phyloP scores from a whole-genome alignment of 805 yeast species.

The Torulaspora gathmanii region DNA sequence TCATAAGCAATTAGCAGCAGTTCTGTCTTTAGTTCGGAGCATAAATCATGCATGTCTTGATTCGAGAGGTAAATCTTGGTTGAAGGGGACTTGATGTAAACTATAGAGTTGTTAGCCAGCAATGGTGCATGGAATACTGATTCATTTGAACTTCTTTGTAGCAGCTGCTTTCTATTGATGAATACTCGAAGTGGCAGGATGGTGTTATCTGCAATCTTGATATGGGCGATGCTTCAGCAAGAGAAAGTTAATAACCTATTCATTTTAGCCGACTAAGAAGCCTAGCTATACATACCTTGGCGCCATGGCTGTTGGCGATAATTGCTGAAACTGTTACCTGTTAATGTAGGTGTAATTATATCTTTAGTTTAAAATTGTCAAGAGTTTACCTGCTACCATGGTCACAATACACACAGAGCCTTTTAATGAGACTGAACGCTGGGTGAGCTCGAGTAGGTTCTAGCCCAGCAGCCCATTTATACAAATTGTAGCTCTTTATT shows the following conservation, averaged over 20 bases:
- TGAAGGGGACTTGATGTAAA: slow-evolving; percentile 30
- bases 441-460: too few species aligned
- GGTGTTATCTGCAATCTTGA: slow-evolving; percentile 21
- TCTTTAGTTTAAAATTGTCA: too few species aligned
- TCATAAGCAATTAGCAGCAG: slow-evolving; percentile 29
- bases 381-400: too few species aligned
- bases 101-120: slow-evolving; percentile 34
- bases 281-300: slow-evolving; percentile 12
- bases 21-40: slow-evolving; percentile 28
- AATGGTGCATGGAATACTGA: slow-evolving; percentile 33
- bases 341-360: background rate
- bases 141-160: slow-evolving; percentile 20
- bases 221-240: slow-evolving; percentile 24
- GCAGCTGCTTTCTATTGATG: slow-evolving; percentile 29
- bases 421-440: too few species aligned
- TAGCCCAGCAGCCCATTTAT: too few species aligned
- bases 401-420: too few species aligned
- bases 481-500: too few species aligned
- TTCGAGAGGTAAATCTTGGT: slow-evolving; percentile 31
- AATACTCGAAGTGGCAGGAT: slow-evolving; percentile 28
- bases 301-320: slow-evolving; percentile 6
- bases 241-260: slow-evolving; percentile 7
- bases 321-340: background rate
- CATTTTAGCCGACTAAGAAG: background rate
- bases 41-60: slow-evolving; percentile 27